Percentiles rank a stretch among this genome's conserved stretches.
phyloP scores from a whole-genome alignment of 306 rosid species.

The Trifolium repens region DNA sequence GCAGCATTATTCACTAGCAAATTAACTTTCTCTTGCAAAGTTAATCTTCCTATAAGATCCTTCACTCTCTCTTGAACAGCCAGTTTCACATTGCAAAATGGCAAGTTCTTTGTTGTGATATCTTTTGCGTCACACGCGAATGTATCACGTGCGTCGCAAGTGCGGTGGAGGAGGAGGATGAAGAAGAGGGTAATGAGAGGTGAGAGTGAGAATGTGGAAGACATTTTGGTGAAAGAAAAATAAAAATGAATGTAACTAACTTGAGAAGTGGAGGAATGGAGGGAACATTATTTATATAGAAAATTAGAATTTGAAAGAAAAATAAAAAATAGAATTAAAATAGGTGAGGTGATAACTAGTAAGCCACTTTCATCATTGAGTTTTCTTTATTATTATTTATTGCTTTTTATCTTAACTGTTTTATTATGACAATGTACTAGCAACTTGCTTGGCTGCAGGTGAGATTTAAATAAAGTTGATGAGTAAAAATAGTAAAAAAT shows the following conservation, averaged over 20 bases:
- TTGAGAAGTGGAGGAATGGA: slow-evolving; percentile 9
- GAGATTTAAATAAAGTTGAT: slow-evolving; percentile 45
- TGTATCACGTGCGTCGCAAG: slow-evolving; percentile 51
- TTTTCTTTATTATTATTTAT: slow-evolving; percentile 1
- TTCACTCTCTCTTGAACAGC: slow-evolving; percentile 61
- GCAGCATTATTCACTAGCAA: slow-evolving; percentile 71
- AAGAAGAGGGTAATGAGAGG: not conserved
- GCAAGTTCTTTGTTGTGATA: slow-evolving; percentile 41
- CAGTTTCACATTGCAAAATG: slow-evolving; percentile 57
- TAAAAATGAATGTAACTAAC: not conserved
- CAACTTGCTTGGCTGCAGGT: slow-evolving; percentile 40
- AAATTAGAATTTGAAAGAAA: not conserved
- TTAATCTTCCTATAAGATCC: slow-evolving; percentile 75
- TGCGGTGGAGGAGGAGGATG: slow-evolving; percentile 32
- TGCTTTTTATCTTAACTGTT: not conserved
- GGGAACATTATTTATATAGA: slow-evolving; percentile 40
- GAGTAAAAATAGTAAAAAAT: slow-evolving; percentile 4
- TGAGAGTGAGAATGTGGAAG: slow-evolving; percentile 31
- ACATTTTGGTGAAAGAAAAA: slow-evolving; percentile 42
- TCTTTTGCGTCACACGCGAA: slow-evolving; percentile 79
- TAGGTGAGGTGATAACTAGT: not conserved
- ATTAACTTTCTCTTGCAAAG: slow-evolving; percentile 73
- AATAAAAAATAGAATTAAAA: slow-evolving; percentile 10
- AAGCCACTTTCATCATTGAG: slow-evolving; percentile 33
- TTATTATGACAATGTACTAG: slow-evolving; percentile 25